These are phyloP conservation scores for Corrigiola litoralis DNA, from an alignment of 179 eudicot genomes.

Conservation along the genomic window DNA sequence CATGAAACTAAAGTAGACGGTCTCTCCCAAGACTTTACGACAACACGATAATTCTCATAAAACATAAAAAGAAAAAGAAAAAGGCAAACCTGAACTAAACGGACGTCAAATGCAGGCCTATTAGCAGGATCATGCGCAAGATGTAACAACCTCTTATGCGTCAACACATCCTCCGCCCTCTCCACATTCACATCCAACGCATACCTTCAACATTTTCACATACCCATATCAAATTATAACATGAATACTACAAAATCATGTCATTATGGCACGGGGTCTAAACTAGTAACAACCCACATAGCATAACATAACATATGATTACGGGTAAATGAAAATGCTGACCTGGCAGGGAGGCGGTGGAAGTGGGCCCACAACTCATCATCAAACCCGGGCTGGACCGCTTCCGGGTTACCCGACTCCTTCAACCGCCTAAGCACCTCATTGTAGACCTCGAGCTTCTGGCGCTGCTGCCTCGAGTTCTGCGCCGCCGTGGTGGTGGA, in stretches of 20 bases:
- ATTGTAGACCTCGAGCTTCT: slow-evolving; percentile 74
- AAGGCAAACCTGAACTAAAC: slow-evolving; percentile 76
- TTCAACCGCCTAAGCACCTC: slow-evolving; percentile 78
- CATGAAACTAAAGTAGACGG: no score
- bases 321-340: not conserved
- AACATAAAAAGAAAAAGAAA: not conserved
- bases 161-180: slow-evolving; percentile 94
- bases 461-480: slow-evolving; percentile 41
- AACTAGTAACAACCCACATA: not conserved
- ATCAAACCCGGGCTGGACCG: slow-evolving; percentile 54
- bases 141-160: slow-evolving; percentile 66
- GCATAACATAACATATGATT: not conserved
- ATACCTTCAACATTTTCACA: slow-evolving; percentile 42
- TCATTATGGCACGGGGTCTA: not conserved
- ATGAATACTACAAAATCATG: not conserved
- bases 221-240: not conserved
- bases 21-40: no score
- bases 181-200: slow-evolving; percentile 98
- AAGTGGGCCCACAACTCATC: slow-evolving; percentile 93
- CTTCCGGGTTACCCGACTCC: slow-evolving; percentile 51
- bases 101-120: slow-evolving; percentile 87
- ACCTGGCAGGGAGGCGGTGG: slow-evolving; percentile 89
- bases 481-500: slow-evolving; percentile 40
- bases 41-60: not conserved
- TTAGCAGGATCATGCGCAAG: slow-evolving; percentile 83